Conservation (phyloP, 192 early-diverging fungal species). For the Dimargaris xerosporica region DNA sequence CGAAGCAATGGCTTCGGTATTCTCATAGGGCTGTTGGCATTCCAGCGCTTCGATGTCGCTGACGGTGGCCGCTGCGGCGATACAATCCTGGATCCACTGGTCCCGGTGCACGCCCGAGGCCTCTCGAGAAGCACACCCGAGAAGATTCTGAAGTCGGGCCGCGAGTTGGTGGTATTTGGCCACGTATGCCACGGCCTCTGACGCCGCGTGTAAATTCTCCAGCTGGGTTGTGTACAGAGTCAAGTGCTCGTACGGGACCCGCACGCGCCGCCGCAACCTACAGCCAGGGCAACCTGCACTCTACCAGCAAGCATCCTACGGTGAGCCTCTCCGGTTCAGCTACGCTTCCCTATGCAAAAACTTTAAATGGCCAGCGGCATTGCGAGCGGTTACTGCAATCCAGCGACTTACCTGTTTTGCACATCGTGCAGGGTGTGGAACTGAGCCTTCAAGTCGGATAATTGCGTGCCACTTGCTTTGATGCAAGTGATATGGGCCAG, state of each 20-base stretch:
- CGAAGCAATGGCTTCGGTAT: background rate
- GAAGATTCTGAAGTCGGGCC: background rate
- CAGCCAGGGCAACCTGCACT: background rate
- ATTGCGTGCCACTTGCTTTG: conserved; percentile 2
- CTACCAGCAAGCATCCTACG: background rate
- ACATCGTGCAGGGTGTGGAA: background rate
- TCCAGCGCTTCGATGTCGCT: background rate
- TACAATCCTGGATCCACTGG: background rate
- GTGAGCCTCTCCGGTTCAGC: background rate
- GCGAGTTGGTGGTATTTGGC: conserved; percentile 1
- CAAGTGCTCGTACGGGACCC: conserved; percentile 9
- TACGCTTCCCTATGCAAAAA: background rate
- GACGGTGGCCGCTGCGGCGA: background rate
- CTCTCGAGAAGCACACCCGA: background rate
- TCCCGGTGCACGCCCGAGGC: background rate
- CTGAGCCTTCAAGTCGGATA: background rate
- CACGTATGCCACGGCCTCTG: background rate
- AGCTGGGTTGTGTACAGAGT: background rate
- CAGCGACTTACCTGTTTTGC: background rate
- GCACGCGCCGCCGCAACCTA: background rate
- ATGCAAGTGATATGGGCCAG: background rate
- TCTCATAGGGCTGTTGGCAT: background rate
- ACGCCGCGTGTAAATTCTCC: background rate
- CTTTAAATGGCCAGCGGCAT: background rate
- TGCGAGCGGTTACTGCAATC: background rate